Evolutionary conservation across 1,284 basidiomycete species (phyloP).

Genomic region (Austroboletus rostrupii): DNA sequence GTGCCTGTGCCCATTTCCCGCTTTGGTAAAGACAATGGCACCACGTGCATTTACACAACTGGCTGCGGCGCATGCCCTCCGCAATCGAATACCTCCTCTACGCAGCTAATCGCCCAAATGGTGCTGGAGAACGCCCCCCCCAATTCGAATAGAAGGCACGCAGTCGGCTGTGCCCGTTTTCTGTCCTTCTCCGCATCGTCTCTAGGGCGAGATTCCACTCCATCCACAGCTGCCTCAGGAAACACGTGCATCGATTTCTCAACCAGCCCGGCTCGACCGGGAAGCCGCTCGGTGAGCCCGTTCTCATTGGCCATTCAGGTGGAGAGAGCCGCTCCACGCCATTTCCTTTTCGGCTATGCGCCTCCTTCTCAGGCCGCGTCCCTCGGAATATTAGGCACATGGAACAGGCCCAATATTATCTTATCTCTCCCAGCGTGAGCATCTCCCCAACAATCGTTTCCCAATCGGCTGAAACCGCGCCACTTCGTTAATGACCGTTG

Average conservation of each 20-base stretch:
- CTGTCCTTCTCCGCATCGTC: not conserved
- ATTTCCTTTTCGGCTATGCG: not conserved
- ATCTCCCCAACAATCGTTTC: slow-evolving; percentile 3
- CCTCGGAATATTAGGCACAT: slow-evolving; percentile 9
- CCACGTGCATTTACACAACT: not conserved
- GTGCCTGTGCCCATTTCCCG: slow-evolving; percentile 5
- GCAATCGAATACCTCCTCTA: not conserved
- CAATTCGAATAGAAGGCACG: slow-evolving; percentile 1
- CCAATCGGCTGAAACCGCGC: slow-evolving; percentile 3
- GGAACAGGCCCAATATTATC: slow-evolving; percentile 12
- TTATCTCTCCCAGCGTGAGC: slow-evolving; percentile 15
- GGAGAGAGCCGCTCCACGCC: not conserved
- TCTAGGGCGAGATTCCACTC: slow-evolving; percentile 3
- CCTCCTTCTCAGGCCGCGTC: slow-evolving; percentile 13
- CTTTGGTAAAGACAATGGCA: not conserved
- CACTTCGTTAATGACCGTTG: slow-evolving; percentile 18
- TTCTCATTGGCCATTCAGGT: not conserved
- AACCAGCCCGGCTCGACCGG: not conserved
- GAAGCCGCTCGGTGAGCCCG: not conserved
- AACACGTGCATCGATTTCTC: slow-evolving; percentile 1
- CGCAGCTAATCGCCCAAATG: slow-evolving; percentile 1
- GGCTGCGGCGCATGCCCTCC: slow-evolving; percentile 1
- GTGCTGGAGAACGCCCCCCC: not conserved
- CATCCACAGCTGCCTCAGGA: not conserved
- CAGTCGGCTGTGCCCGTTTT: slow-evolving; percentile 2